Evolutionary conservation across 225 moss, liverwort and hornwort species (phyloP).

Genomic region (Pleurozium schreberi): DNA sequence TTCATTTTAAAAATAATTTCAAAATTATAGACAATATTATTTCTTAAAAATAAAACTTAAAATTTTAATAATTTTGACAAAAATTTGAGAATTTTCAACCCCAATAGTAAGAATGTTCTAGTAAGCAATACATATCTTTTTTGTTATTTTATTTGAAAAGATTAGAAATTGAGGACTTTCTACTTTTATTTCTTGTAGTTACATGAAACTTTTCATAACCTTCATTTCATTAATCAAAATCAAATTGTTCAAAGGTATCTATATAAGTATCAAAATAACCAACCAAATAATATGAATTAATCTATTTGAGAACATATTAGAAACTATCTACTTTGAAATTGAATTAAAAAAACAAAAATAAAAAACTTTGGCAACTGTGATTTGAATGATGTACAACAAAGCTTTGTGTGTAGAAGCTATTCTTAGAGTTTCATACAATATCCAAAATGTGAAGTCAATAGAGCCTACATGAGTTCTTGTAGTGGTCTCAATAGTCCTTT

Average conservation of each 20-base stretch:
- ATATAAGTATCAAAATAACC: not conserved
- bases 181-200: not conserved
- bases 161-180: not conserved
- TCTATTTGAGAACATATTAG: not conserved
- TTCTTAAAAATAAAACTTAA: not conserved
- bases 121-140: not conserved
- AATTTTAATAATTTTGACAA: not conserved
- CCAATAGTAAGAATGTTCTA: not conserved
- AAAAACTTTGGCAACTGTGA: no score
- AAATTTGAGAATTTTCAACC: not conserved
- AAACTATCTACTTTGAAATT: not conserved
- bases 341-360: no score
- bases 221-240: no score
- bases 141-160: no score
- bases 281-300: not conserved
- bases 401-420: no score
- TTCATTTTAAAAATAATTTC: not conserved
- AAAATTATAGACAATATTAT: accelerated
- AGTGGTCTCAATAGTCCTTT: no score
- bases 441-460: no score
- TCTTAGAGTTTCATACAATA: no score
- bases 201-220: not conserved
- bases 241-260: not conserved
- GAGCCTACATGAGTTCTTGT: no score
- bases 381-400: no score